phyloP scores from a whole-genome alignment of 2,329 filamentous ascomycete species.

The Mycogone perniciosa region DNA sequence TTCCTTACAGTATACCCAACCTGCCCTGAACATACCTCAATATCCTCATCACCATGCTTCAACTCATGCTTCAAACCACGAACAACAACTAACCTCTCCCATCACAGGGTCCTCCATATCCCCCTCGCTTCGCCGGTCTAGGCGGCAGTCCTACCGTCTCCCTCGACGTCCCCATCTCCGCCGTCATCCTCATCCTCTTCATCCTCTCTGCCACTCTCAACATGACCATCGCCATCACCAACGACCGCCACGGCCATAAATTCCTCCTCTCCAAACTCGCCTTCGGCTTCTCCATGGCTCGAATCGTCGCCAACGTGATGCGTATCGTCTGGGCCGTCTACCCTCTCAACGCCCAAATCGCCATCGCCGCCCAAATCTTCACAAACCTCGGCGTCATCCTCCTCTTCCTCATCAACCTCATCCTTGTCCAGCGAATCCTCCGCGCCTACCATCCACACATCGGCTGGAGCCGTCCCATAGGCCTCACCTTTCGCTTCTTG shows the following conservation, averaged over 20 bases:
- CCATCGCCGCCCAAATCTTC: conserved; percentile 60
- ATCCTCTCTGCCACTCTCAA: conserved; percentile 45
- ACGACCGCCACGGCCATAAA: conserved; percentile 43
- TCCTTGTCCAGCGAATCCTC: conserved; percentile 70
- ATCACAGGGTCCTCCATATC: conserved; percentile 31
- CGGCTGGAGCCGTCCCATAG: conserved; percentile 58
- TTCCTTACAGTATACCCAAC: neutral
- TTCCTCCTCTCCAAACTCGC: conserved; percentile 53
- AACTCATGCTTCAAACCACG: conserved; percentile 10
- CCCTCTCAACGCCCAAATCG: conserved; percentile 34
- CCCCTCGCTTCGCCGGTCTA: conserved; percentile 39
- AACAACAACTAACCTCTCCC: neutral
- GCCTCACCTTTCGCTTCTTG: conserved; percentile 48
- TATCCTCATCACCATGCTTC: neutral
- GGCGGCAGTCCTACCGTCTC: conserved; percentile 51
- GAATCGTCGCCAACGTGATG: conserved; percentile 44
- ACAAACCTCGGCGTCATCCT: conserved; percentile 68
- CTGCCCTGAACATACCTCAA: neutral
- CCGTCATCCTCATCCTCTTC: conserved; percentile 57
- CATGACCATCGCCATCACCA: conserved; percentile 52
- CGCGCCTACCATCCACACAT: conserved; percentile 64
- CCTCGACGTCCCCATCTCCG: conserved; percentile 59
- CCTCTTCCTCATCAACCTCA: conserved; percentile 70
- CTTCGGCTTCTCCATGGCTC: conserved; percentile 53
- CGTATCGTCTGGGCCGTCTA: conserved; percentile 47